Percentiles rank a stretch among this genome's conserved stretches.
These are phyloP conservation scores for Tillandsia fasciculata DNA, from an alignment of 176 grass and related monocot genomes.

Conservation along the genomic window DNA sequence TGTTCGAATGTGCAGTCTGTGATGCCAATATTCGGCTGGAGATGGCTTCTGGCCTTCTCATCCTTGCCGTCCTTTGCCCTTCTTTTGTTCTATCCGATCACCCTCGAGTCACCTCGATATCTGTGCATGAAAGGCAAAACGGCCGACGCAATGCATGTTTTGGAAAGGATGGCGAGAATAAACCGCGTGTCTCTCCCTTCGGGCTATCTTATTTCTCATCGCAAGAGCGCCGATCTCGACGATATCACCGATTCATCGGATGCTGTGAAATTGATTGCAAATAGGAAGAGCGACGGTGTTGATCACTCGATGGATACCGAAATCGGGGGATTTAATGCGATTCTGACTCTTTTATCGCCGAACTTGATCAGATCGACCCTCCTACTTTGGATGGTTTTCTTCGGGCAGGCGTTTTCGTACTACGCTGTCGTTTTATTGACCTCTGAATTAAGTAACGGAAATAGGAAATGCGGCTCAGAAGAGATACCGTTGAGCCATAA, in stretches of 20 bases:
- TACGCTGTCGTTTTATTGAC: conserved; percentile 84
- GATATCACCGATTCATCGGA: conserved; percentile 42
- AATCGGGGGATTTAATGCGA: conserved; percentile 40
- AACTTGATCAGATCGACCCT: conserved; percentile 62
- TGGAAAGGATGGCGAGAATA: conserved; percentile 68
- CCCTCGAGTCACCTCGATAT: conserved; percentile 82
- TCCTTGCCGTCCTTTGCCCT: conserved; percentile 83
- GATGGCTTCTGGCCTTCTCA: conserved; percentile 75
- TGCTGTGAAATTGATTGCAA: conserved; percentile 26
- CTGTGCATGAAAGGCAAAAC: conserved; percentile 80
- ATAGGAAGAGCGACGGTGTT: conserved; percentile 21
- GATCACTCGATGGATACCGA: conserved; percentile 29
- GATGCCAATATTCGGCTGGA: conserved; percentile 89
- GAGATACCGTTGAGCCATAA: conserved; percentile 12
- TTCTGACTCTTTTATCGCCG: conserved; percentile 69
- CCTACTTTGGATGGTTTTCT: conserved; percentile 80
- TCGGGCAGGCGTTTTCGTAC: conserved; percentile 83
- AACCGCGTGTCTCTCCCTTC: conserved; percentile 56
- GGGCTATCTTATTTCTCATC: conserved; percentile 43
- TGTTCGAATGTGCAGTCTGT: conserved; percentile 49
- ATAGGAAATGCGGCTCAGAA: conserved; percentile 42
- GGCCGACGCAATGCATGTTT: conserved; percentile 52
- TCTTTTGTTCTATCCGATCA: conserved; percentile 67
- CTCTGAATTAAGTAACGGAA: conserved; percentile 66
- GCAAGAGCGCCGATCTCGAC: conserved; percentile 36